Conservation (phyloP, 306 rosid genomes). For the Gleditsia sinensis region DNA sequence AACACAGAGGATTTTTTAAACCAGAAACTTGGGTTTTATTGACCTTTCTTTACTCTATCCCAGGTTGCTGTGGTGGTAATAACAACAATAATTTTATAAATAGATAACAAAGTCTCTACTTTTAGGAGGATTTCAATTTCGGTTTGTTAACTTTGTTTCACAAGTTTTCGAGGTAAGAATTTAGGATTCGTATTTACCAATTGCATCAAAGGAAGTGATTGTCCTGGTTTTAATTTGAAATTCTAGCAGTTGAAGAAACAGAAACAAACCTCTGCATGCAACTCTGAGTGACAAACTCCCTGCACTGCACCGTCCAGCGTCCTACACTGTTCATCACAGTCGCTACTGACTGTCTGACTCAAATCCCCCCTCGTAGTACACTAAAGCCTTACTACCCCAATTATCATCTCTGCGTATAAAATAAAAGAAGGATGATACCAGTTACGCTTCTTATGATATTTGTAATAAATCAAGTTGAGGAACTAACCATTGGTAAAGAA, state of each 20-base stretch:
- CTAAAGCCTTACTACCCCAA: no score
- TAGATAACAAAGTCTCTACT: not conserved
- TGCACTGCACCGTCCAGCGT: no score
- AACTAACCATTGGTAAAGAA: not conserved
- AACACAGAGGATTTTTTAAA: not conserved
- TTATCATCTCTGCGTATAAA: no score
- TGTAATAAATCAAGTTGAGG: no score
- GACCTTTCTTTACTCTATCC: not conserved
- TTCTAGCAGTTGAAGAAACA: not conserved
- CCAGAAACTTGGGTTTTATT: not conserved
- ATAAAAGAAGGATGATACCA: no score
- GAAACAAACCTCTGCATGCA: no score
- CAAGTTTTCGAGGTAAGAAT: not conserved
- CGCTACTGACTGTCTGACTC: no score
- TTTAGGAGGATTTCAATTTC: not conserved
- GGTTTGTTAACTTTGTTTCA: not conserved
- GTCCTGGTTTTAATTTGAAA: not conserved
- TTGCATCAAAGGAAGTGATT: no score
- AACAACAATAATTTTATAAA: not conserved
- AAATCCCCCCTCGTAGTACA: no score
- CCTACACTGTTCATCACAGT: no score
- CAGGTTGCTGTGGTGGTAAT: not conserved
- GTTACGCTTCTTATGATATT: no score
- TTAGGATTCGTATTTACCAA: not conserved
- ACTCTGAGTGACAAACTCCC: no score